Percentiles rank a stretch among this genome's conserved stretches.
These are phyloP conservation scores for Xylariaceae sp. DNA, from an alignment of 2,329 filamentous ascomycete species.

Conservation along the genomic window DNA sequence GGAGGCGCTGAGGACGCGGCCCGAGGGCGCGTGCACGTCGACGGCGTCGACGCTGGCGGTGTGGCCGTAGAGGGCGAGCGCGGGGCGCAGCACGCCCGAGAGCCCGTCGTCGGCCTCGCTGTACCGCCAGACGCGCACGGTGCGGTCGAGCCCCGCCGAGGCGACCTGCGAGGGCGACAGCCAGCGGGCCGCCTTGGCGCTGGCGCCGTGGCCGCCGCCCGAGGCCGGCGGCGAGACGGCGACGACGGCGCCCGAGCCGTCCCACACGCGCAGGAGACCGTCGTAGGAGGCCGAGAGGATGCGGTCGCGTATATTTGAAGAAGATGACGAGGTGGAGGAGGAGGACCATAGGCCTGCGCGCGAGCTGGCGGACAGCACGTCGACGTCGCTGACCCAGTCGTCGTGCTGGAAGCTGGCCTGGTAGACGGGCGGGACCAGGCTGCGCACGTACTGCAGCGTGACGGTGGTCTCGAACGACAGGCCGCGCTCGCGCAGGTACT, in stretches of 20 bases:
- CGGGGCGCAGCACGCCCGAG: constrained; percentile 58
- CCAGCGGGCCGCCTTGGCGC: constrained; percentile 78
- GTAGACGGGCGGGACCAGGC: constrained; percentile 80
- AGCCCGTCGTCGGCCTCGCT: constrained; percentile 55
- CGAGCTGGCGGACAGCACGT: constrained; percentile 66
- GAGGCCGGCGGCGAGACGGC: constrained; percentile 69
- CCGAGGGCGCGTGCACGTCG: constrained; percentile 64
- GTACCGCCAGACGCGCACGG: constrained; percentile 86
- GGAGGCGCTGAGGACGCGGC: constrained; percentile 77
- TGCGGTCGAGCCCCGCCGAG: constrained; percentile 77
- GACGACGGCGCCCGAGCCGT: constrained; percentile 76
- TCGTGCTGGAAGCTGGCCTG: constrained; percentile 93
- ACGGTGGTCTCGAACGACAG: constrained; percentile 84
- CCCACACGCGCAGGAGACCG: constrained; percentile 82
- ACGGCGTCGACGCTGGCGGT: constrained; percentile 65
- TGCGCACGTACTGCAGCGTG: constrained; percentile 87
- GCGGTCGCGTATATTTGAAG: constrained; percentile 53
- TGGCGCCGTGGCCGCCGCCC: constrained; percentile 50
- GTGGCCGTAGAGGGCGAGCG: constrained; percentile 79
- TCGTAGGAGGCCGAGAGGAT: constrained; percentile 94
- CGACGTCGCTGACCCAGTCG: constrained; percentile 88
- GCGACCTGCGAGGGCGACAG: constrained; percentile 70
- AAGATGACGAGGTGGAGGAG: constrained; percentile 36
- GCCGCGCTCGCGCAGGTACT: constrained; percentile 79
- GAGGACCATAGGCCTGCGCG: constrained; percentile 50